Evolutionary conservation across 202 grass and related monocot species (phyloP).

Genomic region (Zoysia matrella): DNA sequence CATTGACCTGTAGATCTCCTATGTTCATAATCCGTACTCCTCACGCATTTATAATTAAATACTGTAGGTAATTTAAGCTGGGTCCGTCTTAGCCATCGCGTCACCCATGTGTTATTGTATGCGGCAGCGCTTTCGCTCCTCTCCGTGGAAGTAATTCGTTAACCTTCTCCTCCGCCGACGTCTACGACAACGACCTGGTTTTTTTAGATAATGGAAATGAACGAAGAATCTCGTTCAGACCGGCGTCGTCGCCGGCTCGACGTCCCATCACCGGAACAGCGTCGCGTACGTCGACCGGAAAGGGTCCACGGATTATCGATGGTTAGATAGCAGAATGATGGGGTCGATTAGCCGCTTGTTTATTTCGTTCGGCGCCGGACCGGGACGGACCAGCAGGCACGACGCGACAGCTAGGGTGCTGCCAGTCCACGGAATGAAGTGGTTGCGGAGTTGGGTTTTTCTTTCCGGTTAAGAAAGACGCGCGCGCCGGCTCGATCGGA

Average conservation of each 20-base stretch:
- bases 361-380: background rate
- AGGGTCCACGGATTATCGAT: conserved; percentile 29
- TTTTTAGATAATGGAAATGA: too few relatives aligned
- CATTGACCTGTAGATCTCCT: background rate
- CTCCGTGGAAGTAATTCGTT: background rate
- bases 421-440: conserved; percentile 56
- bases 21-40: background rate
- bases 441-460: background rate
- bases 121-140: background rate
- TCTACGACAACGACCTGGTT: conserved; percentile 20
- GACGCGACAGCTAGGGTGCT: conserved; percentile 3
- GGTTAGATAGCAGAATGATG: background rate
- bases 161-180: background rate
- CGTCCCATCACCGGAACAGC: conserved; percentile 32
- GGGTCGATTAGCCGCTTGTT: conserved; percentile 27
- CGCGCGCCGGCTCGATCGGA: background rate
- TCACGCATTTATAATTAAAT: background rate
- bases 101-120: background rate
- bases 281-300: background rate
- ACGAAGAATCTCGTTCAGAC: background rate
- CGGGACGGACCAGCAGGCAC: too few relatives aligned
- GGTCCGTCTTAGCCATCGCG: background rate
- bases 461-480: conserved; percentile 43
- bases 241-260: conserved; percentile 10
- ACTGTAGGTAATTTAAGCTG: background rate